A percentile compares a stretch with the other conserved stretches of the same genome.
Conservation (phyloP, 2,329 filamentous ascomycete genomes). For the Rutstroemia sp. region DNA sequence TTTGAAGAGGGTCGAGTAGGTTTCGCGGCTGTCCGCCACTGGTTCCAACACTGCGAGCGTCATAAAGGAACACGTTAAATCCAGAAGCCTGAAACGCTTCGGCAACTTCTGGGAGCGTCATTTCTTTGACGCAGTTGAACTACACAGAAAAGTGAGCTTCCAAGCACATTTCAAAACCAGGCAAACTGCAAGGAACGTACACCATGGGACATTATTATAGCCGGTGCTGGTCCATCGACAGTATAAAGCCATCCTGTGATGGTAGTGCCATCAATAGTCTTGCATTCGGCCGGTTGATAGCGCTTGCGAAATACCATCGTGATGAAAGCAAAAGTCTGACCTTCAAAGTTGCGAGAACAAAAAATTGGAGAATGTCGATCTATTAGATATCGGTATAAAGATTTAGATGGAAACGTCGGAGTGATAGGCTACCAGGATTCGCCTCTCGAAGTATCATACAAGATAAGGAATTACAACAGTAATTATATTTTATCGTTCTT, state of each 20-base stretch:
- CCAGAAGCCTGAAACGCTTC: constrained; percentile 20
- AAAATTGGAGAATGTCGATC: not conserved
- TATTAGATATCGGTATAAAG: not conserved
- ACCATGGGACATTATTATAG: not conserved
- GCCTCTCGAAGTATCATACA: not conserved
- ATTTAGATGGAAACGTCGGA: not conserved
- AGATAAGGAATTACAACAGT: not conserved
- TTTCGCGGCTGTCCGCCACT: constrained; percentile 29
- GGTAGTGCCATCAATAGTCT: not conserved
- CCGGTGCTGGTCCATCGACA: not conserved
- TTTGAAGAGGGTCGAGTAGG: constrained; percentile 27
- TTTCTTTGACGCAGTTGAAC: constrained; percentile 17
- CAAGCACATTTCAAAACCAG: not conserved
- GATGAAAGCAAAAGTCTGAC: not conserved
- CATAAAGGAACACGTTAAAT: constrained; percentile 32
- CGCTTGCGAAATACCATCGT: not conserved
- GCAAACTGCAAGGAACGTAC: not conserved
- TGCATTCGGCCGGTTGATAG: not conserved
- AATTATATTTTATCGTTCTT: not conserved
- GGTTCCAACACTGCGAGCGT: constrained; percentile 29
- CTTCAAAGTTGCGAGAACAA: not conserved
- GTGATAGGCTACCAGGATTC: not conserved
- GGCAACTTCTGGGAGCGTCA: constrained; percentile 10
- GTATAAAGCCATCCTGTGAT: not conserved
- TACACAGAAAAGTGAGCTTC: not conserved